A percentile compares a stretch with the other conserved stretches of the same genome.
Conservation (phyloP, 768 basidiomycete genomes). For the Strobilomyces dryophilus region DNA sequence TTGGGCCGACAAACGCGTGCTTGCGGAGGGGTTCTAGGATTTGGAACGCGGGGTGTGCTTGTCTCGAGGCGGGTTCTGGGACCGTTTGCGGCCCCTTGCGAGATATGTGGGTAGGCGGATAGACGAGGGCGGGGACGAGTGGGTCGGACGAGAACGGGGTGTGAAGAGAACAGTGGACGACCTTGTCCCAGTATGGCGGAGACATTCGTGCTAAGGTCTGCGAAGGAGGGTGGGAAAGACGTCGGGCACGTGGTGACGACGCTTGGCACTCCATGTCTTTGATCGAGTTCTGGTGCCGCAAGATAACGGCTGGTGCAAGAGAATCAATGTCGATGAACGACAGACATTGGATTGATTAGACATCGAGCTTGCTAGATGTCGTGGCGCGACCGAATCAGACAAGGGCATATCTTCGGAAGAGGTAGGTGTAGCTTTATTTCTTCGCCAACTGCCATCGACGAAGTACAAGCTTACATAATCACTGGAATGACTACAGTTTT, state of each 20-base stretch:
- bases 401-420: conserved; percentile 62
- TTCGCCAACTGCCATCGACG: too few relatives aligned
- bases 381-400: conserved; percentile 55
- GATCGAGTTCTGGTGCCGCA: conserved; percentile 28
- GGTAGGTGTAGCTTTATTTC: too few relatives aligned
- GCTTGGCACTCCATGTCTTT: conserved; percentile 20
- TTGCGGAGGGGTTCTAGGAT: conserved; percentile 45
- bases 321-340: conserved; percentile 36
- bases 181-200: conserved; percentile 59
- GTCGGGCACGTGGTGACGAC: conserved; percentile 12
- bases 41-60: conserved; percentile 29
- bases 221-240: conserved; percentile 39
- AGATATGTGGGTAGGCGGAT: conserved; percentile 52
- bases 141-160: conserved; percentile 50
- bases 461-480: too few relatives aligned
- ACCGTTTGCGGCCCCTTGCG: conserved; percentile 37
- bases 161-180: conserved; percentile 37
- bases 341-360: conserved; percentile 30
- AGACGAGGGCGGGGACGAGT: conserved; percentile 34
- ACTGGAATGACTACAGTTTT: too few relatives aligned
- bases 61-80: conserved; percentile 8
- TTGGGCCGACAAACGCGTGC: conserved; percentile 42
- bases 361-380: conserved; percentile 60
- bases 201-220: conserved; percentile 70
- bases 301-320: conserved; percentile 34